Evolutionary conservation across 345 rosid genomes (phyloP).

Genomic region (Eucalyptus regnans): DNA sequence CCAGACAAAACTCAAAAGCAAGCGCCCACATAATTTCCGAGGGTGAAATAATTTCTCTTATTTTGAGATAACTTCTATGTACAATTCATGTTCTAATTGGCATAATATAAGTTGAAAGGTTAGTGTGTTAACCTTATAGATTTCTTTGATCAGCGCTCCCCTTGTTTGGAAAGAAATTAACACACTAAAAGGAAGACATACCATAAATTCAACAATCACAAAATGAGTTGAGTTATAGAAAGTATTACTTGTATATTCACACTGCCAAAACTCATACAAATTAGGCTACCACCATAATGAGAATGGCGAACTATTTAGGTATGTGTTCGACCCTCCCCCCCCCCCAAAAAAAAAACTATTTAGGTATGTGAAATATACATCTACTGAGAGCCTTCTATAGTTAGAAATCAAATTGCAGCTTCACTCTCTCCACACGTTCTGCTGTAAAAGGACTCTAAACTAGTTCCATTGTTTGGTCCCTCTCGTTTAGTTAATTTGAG

Average conservation of each 20-base stretch:
- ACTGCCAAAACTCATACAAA: neutral
- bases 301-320: neutral
- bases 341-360: too few relatives aligned
- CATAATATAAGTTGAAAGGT: too few relatives aligned
- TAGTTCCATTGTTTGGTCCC: neutral
- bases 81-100: too few relatives aligned
- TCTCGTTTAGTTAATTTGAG: neutral
- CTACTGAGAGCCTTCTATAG: neutral
- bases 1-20: too few relatives aligned
- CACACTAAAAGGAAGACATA: neutral
- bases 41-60: too few relatives aligned
- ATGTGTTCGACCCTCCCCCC: fast-evolving
- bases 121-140: too few relatives aligned
- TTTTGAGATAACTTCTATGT: too few relatives aligned
- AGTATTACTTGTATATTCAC: neutral
- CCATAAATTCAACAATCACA: neutral
- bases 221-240: neutral
- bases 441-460: neutral
- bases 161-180: neutral
- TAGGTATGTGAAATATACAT: neutral
- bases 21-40: too few relatives aligned
- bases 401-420: neutral
- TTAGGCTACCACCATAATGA: neutral
- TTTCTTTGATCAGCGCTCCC: too few relatives aligned
- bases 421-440: neutral